These are phyloP conservation scores for Asterochloris erici DNA, from an alignment of 139 green algal genomes.

Conservation along the genomic window DNA sequence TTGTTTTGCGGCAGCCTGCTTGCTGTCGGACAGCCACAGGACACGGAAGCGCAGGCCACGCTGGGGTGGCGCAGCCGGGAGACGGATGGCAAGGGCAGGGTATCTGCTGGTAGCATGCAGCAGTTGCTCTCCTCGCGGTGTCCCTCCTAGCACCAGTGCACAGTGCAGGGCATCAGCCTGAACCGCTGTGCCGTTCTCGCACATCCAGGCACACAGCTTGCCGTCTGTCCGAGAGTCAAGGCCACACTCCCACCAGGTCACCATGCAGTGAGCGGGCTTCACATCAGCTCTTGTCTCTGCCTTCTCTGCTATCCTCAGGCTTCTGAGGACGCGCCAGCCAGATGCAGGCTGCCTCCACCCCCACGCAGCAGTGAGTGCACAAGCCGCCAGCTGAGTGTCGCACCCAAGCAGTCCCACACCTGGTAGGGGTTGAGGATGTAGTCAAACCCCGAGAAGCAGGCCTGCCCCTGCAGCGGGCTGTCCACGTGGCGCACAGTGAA, in stretches of 20 bases:
- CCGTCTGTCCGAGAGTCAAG: not conserved
- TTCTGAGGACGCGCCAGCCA: not conserved
- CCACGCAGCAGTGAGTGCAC: not conserved
- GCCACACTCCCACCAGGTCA: not conserved
- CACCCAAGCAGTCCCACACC: not conserved
- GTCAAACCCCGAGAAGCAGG: constrained; percentile 2
- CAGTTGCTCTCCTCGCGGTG: too few species aligned
- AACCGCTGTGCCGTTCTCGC: too few species aligned
- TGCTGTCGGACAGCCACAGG: not conserved
- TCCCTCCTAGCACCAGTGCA: too few species aligned
- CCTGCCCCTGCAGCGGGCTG: constrained; percentile 2
- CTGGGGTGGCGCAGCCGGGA: too few species aligned
- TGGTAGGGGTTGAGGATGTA: constrained; percentile 7
- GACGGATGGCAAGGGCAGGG: too few species aligned
- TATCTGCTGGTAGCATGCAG: too few species aligned
- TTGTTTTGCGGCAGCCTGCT: not conserved
- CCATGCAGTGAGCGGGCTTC: not conserved
- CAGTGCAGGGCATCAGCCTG: too few species aligned
- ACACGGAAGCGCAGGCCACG: too few species aligned
- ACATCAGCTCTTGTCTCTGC: not conserved
- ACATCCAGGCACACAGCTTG: too few species aligned
- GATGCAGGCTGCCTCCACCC: not conserved
- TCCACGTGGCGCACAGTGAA: not conserved
- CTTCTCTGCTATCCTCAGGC: not conserved
- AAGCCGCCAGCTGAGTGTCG: not conserved